These are phyloP conservation scores for Diplocarpon rosae DNA, from an alignment of 2,329 filamentous ascomycete species.

Conservation along the genomic window DNA sequence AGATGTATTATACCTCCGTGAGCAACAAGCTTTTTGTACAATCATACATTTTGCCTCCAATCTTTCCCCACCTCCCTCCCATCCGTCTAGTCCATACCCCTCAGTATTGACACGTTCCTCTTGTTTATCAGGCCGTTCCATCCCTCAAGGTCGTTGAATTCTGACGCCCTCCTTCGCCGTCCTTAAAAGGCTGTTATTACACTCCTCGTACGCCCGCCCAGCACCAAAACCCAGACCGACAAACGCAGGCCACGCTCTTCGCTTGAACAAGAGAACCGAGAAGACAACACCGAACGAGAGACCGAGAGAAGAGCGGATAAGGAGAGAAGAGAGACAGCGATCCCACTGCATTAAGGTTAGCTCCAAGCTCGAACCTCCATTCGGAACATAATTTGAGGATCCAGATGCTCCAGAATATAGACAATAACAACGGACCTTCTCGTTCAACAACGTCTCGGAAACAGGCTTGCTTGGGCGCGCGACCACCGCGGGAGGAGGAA, in stretches of 20 bases:
- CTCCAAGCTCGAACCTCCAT: not conserved
- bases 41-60: constrained; percentile 15
- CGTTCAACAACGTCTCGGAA: constrained; percentile 95
- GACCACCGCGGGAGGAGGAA: constrained; percentile 49
- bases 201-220: constrained; percentile 95
- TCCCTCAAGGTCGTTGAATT: constrained; percentile 18
- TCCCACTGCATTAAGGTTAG: constrained; percentile 62
- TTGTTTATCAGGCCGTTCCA: not conserved
- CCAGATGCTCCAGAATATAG: too few relatives aligned
- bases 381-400: not conserved
- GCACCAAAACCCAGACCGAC: constrained; percentile 91
- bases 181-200: constrained; percentile 46
- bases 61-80: not conserved
- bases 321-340: constrained; percentile 90
- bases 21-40: constrained; percentile 19
- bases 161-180: constrained; percentile 24
- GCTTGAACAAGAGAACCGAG: constrained; percentile 95
- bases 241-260: constrained; percentile 95
- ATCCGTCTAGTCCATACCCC: not conserved
- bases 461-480: constrained; percentile 67
- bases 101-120: constrained; percentile 1
- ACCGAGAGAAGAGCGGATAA: constrained; percentile 93
- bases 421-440: constrained; percentile 58
- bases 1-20: not conserved
- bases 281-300: constrained; percentile 97